Evolutionary conservation across 768 basidiomycete species (phyloP).

Genomic region (Lactifluus piperatus): DNA sequence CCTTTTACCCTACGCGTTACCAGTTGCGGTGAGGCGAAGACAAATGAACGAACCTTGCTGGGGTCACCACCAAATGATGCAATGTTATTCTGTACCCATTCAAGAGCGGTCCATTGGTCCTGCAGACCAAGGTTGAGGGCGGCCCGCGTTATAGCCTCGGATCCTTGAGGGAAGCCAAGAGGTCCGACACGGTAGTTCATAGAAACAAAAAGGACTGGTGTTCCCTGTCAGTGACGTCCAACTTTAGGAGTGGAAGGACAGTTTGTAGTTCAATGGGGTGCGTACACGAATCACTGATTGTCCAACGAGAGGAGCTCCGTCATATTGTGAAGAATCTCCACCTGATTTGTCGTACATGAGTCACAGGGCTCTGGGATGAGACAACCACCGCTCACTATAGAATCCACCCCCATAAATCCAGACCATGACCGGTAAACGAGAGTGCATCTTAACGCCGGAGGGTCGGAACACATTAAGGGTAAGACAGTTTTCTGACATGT

Average conservation of each 20-base stretch:
- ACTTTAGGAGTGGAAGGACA: neutral
- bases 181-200: conserved; percentile 44
- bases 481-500: conserved; percentile 40
- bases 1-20: conserved; percentile 16
- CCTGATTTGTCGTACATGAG: neutral
- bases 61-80: conserved; percentile 27
- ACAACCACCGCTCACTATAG: neutral
- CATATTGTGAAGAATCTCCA: neutral
- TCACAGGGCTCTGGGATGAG: neutral
- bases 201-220: conserved; percentile 37
- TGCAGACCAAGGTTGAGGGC: conserved; percentile 38
- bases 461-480: conserved; percentile 41
- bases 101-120: conserved; percentile 31
- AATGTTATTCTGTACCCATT: conserved; percentile 28
- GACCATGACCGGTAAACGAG: conserved; percentile 35
- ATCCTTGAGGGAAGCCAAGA: conserved; percentile 39
- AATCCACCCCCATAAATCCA: conserved; percentile 40
- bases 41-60: conserved; percentile 10
- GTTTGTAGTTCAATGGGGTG: neutral
- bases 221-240: neutral
- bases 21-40: neutral
- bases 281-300: conserved; percentile 16
- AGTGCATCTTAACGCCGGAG: conserved; percentile 20
- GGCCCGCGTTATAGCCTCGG: conserved; percentile 32
- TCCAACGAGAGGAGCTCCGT: conserved; percentile 6